These are phyloP conservation scores for Malassezia dermatis DNA, from an alignment of 1,284 basidiomycete genomes.

Conservation along the genomic window DNA sequence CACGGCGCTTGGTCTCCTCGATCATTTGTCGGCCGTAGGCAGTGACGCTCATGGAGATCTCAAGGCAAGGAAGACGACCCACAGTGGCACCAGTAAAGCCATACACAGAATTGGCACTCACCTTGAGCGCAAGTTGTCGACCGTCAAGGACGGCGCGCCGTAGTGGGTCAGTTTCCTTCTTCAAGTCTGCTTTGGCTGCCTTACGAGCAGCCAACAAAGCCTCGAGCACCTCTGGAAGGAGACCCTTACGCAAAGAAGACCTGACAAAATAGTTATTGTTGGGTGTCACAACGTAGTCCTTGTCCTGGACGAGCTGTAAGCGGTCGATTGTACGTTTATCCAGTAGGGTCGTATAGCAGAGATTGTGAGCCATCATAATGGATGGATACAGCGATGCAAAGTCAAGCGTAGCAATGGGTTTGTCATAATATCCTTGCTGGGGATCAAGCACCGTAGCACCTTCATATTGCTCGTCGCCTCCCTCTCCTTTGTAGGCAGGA, in stretches of 20 bases:
- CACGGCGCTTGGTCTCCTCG: slow-evolving; percentile 41
- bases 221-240: slow-evolving; percentile 43
- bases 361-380: slow-evolving; percentile 48
- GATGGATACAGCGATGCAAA: slow-evolving; percentile 47
- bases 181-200: slow-evolving; percentile 45
- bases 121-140: slow-evolving; percentile 45
- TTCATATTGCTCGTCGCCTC: slow-evolving; percentile 46
- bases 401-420: slow-evolving; percentile 45
- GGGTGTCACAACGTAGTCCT: slow-evolving; percentile 44
- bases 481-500: slow-evolving; percentile 43
- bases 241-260: slow-evolving; percentile 35
- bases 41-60: slow-evolving; percentile 47
- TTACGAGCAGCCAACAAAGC: slow-evolving; percentile 41
- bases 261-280: slow-evolving; percentile 48
- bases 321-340: slow-evolving; percentile 44
- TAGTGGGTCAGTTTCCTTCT: slow-evolving; percentile 47
- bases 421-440: slow-evolving; percentile 46
- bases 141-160: slow-evolving; percentile 46
- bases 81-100: slow-evolving; percentile 47
- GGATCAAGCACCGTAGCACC: slow-evolving; percentile 47
- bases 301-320: slow-evolving; percentile 32
- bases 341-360: slow-evolving; percentile 46
- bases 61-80: slow-evolving; percentile 45
- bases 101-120: slow-evolving; percentile 48
- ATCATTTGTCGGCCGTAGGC: slow-evolving; percentile 48